Evolutionary conservation across 768 basidiomycete genomes (phyloP), one percentile per base, ranked within the genome.

Genomic region (Boletus sp.): DNA sequence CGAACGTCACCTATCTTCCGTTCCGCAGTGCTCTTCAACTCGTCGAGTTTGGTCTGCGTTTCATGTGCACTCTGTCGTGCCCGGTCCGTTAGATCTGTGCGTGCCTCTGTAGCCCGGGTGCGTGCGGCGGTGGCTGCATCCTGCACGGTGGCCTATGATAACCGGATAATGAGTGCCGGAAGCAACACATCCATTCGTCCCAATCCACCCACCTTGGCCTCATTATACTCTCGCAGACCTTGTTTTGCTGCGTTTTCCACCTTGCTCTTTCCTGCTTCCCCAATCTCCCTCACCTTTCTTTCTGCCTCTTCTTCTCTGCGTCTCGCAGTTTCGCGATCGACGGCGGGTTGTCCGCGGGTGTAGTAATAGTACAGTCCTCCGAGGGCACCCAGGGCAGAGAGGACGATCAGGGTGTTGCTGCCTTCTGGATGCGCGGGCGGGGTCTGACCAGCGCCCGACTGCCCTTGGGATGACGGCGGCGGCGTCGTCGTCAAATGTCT

Each of bases 341-440:
- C 50, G 1, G 56, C 61, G 33, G 58, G 53, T 23, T 56, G 40
- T 34, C 60, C 64, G 44, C 57, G 64, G n/a, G 63, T 58, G 63
- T 72, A 74, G 59, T 74, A 77, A 50, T 72, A 70, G 58, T 74
- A 76, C 35, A 71, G 55, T 13, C 65, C 74, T 4, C 69, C 76
- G 45, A 72, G 64, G 2, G 69, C 72, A 7, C 64, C 73, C 33
- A 64, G 54, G 13, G 70, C 69, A 17, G 71, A 62, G 39, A 73
- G 63, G 37, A 66, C 30, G 48, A 75, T 65, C 40, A 70, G 37
- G 17, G 61, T 61, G 47, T 66, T 70, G 57, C 51, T 66, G 29
- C 65, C 58, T 23, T 64, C 60, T 0, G 55, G 53, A 13, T 15
- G 50, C 35, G 50, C 21, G 7, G 45, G 42, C 6, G 51, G 30